Conservation (phyloP, 345 rosid species). For the Pugionium cornutum region DNA sequence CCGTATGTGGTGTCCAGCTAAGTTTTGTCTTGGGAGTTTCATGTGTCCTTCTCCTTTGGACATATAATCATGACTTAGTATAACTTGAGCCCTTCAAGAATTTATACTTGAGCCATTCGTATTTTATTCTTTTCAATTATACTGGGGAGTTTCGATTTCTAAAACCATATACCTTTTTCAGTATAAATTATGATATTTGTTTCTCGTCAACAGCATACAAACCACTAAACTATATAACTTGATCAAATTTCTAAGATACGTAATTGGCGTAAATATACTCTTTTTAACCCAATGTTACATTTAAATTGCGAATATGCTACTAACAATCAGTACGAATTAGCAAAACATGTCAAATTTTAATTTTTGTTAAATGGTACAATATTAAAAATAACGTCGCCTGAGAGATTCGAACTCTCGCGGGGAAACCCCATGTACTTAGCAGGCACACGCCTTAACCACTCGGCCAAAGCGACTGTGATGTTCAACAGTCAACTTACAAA, state of each 20-base stretch:
- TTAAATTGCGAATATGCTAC: too few species aligned
- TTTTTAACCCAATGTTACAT: too few species aligned
- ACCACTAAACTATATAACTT: too few species aligned
- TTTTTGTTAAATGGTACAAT: too few species aligned
- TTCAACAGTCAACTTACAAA: too few species aligned
- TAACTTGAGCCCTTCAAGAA: slow-evolving; percentile 35
- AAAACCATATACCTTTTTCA: background rate
- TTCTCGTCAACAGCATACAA: too few species aligned
- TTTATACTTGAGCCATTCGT: background rate
- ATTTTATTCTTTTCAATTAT: background rate
- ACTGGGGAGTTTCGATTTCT: background rate
- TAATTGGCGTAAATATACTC: too few species aligned
- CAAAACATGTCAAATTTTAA: too few species aligned
- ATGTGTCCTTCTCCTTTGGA: slow-evolving; percentile 3
- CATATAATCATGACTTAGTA: background rate
- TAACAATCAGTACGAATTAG: too few species aligned
- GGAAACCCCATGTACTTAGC: slow-evolving; percentile 68
- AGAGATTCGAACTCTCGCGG: slow-evolving; percentile 85
- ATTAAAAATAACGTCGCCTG: slow-evolving; percentile 50
- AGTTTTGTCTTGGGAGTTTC: slow-evolving; percentile 32
- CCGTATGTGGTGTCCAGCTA: slow-evolving; percentile 27
- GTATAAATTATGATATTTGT: too few species aligned
- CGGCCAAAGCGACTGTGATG: slow-evolving; percentile 49
- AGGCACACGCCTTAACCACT: slow-evolving; percentile 73
- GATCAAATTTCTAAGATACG: too few species aligned